Conservation (phyloP, 2,329 filamentous ascomycete genomes). For the Apiospora pterosperma region DNA sequence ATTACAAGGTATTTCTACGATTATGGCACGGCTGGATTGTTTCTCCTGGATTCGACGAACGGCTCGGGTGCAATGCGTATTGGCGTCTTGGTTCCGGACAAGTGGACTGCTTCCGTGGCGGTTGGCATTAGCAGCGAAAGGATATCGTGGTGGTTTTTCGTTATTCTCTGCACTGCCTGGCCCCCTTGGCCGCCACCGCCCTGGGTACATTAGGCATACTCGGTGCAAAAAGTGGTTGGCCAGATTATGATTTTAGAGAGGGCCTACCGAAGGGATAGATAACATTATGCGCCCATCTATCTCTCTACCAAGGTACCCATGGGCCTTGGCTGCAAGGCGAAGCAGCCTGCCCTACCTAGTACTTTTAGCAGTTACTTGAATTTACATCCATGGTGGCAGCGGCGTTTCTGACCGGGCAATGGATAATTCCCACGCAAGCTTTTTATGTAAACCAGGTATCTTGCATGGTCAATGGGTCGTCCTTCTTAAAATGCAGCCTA, state of each 20-base stretch:
- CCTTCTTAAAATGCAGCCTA: background rate
- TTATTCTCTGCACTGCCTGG: background rate
- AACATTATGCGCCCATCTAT: background rate
- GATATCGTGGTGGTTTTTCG: conserved; percentile 1
- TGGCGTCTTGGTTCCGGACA: background rate
- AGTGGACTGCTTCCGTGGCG: background rate
- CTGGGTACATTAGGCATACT: background rate
- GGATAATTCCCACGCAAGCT: background rate
- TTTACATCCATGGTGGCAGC: background rate
- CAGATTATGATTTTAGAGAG: background rate
- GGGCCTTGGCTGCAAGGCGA: background rate
- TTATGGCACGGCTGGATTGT: background rate
- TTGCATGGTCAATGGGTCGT: background rate
- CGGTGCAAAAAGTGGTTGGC: background rate
- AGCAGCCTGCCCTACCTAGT: background rate
- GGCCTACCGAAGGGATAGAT: background rate
- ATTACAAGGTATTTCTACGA: background rate
- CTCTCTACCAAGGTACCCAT: background rate
- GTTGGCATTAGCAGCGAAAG: background rate
- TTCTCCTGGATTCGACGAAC: background rate
- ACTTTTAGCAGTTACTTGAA: background rate
- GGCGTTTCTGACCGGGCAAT: background rate
- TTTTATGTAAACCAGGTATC: background rate
- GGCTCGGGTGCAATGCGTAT: background rate
- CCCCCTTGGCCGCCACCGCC: background rate